These are phyloP conservation scores for Botryotinia globosa DNA, from an alignment of 2,329 filamentous ascomycete species.

Conservation along the genomic window DNA sequence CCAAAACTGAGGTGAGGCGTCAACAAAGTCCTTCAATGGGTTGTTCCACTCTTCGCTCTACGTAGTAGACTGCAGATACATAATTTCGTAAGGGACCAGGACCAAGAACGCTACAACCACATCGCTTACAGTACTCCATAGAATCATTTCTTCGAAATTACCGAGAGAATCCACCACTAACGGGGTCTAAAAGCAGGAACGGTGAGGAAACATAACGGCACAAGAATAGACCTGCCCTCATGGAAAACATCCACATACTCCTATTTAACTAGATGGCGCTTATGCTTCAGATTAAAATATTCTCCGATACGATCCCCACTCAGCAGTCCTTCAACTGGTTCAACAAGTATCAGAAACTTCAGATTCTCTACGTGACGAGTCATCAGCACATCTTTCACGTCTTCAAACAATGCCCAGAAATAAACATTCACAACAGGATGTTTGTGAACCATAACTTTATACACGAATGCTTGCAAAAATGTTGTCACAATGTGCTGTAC, in stretches of 20 bases:
- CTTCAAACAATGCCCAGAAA: conserved; percentile 20
- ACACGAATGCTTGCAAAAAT: conserved; percentile 12
- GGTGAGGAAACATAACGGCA: neutral
- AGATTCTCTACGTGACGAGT: conserved; percentile 12
- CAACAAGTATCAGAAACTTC: conserved; percentile 2
- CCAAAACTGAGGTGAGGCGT: neutral
- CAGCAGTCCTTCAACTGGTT: neutral
- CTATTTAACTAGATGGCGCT: conserved; percentile 13
- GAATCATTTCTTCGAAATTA: conserved; percentile 2
- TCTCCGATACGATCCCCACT: conserved; percentile 18
- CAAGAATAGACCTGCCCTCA: conserved; percentile 9
- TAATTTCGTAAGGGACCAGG: conserved; percentile 2
- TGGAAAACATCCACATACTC: neutral
- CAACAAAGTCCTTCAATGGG: neutral
- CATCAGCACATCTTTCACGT: conserved; percentile 14
- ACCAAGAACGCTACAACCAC: conserved; percentile 10
- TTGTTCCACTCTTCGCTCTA: neutral
- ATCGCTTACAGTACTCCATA: conserved; percentile 2
- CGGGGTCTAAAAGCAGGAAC: conserved; percentile 13
- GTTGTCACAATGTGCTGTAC: conserved; percentile 10
- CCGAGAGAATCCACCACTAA: conserved; percentile 3
- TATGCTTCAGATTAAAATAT: conserved; percentile 22
- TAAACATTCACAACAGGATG: conserved; percentile 9
- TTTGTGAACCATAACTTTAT: conserved; percentile 16
- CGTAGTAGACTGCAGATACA: neutral